Conservation (phyloP, 805 yeast genomes). For the Starmerella floris region DNA sequence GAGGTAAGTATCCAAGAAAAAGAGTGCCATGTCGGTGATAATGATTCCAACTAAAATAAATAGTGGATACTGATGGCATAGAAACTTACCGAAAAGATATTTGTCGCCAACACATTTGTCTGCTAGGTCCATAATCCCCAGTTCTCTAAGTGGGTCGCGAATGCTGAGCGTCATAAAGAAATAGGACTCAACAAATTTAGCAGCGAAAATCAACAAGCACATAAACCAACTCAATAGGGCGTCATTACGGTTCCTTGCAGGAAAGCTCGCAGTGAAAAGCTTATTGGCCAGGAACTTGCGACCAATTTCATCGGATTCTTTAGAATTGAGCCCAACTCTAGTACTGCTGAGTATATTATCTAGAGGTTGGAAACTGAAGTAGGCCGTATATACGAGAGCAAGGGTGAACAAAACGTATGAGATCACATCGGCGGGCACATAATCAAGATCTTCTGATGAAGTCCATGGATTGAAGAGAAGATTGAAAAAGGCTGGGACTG, state of each 20-base stretch:
- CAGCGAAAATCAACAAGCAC: conserved; percentile 53
- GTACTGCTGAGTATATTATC: conserved; percentile 34
- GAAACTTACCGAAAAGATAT: conserved; percentile 34
- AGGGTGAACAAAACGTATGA: conserved; percentile 44
- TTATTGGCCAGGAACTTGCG: conserved; percentile 37
- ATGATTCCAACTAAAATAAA: conserved; percentile 42
- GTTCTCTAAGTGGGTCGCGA: conserved; percentile 59
- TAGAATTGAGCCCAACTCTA: background rate
- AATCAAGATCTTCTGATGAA: background rate
- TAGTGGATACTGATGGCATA: conserved; percentile 46
- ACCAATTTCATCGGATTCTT: conserved; percentile 9
- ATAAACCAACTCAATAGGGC: conserved; percentile 50
- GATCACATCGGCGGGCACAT: conserved; percentile 25
- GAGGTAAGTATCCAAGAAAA: conserved; percentile 67
- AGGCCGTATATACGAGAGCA: conserved; percentile 41
- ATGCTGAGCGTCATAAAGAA: conserved; percentile 61
- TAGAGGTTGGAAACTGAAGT: conserved; percentile 51
- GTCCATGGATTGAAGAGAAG: conserved; percentile 16
- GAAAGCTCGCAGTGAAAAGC: conserved; percentile 48
- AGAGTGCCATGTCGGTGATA: conserved; percentile 51
- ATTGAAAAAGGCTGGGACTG: conserved; percentile 16
- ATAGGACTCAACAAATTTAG: conserved; percentile 65
- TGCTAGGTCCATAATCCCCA: conserved; percentile 41
- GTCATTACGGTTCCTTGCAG: conserved; percentile 40
- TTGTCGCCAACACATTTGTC: conserved; percentile 49